Conservation (phyloP, 495 filamentous ascomycete genomes). For the Hypoxylon perforatum region DNA sequence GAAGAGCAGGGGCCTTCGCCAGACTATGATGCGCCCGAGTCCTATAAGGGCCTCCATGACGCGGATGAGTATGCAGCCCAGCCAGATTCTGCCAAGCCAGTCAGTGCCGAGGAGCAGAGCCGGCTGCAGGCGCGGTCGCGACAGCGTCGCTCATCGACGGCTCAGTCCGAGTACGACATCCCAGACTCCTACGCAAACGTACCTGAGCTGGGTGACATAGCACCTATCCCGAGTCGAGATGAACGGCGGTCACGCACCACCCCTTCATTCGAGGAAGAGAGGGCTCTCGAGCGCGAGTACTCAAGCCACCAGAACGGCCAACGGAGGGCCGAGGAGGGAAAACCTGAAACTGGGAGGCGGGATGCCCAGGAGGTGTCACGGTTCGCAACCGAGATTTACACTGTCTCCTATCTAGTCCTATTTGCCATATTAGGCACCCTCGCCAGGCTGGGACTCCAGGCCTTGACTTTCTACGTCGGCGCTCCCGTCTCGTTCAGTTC, state of each 20-base stretch:
- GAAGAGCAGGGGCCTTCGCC: constrained; percentile 6
- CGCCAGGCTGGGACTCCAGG: constrained; percentile 82
- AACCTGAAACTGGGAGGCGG: constrained; percentile 26
- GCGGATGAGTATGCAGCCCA: constrained; percentile 50
- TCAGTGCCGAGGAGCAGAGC: constrained; percentile 2
- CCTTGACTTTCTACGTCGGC: constrained; percentile 82
- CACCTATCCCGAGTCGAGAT: constrained; percentile 58
- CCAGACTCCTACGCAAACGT: constrained; percentile 62
- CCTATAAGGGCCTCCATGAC: constrained; percentile 51
- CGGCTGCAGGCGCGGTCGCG: constrained; percentile 19
- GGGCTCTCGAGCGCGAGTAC: constrained; percentile 33
- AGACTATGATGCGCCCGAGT: constrained; percentile 50
- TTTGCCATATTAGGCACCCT: constrained; percentile 92
- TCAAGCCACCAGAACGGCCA: constrained; percentile 13
- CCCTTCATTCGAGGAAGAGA: constrained; percentile 37
- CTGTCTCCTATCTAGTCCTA: constrained; percentile 81
- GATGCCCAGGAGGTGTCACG: constrained; percentile 56
- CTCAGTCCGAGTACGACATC: constrained; percentile 51
- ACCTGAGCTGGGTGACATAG: constrained; percentile 56
- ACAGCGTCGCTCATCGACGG: constrained; percentile 29
- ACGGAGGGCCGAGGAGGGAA: constrained; percentile 7
- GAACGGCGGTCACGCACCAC: constrained; percentile 48
- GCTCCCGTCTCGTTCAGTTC: constrained; percentile 78
- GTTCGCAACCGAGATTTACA: constrained; percentile 78
- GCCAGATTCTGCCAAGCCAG: constrained; percentile 45